phyloP scores from a whole-genome alignment of 345 rosid species.

The Eucalyptus caleyi region DNA sequence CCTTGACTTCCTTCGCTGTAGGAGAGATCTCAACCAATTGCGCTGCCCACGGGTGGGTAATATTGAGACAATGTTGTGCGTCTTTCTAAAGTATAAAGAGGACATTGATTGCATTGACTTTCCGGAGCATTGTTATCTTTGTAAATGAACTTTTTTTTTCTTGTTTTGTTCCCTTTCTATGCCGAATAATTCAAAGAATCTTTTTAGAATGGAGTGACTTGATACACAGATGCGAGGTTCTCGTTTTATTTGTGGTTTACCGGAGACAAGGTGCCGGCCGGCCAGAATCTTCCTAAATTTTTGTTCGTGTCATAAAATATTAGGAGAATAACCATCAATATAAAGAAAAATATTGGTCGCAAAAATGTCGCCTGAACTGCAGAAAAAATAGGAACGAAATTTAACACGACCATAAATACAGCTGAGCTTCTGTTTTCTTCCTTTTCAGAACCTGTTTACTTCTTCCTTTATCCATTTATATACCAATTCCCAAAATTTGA shows the following conservation, averaged over 20 bases:
- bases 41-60: no score
- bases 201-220: not conserved
- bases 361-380: not conserved
- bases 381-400: not conserved
- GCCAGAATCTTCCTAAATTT: not conserved
- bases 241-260: not conserved
- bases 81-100: not conserved
- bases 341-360: not conserved
- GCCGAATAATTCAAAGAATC: not conserved
- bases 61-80: not conserved
- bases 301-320: not conserved
- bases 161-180: not conserved
- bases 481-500: not conserved
- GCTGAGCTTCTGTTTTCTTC: not conserved
- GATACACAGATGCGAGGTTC: not conserved
- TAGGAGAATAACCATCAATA: not conserved
- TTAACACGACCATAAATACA: not conserved
- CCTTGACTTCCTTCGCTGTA: rapidly evolving
- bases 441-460: not conserved
- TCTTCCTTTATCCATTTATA: not conserved
- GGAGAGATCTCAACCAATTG: no score
- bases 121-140: not conserved
- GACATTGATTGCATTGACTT: not conserved
- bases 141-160: not conserved
- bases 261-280: not conserved